Percentiles rank a stretch among this genome's conserved stretches.
These are phyloP conservation scores for Auricularia heimuer DNA, from an alignment of 768 basidiomycete species.

Conservation along the genomic window DNA sequence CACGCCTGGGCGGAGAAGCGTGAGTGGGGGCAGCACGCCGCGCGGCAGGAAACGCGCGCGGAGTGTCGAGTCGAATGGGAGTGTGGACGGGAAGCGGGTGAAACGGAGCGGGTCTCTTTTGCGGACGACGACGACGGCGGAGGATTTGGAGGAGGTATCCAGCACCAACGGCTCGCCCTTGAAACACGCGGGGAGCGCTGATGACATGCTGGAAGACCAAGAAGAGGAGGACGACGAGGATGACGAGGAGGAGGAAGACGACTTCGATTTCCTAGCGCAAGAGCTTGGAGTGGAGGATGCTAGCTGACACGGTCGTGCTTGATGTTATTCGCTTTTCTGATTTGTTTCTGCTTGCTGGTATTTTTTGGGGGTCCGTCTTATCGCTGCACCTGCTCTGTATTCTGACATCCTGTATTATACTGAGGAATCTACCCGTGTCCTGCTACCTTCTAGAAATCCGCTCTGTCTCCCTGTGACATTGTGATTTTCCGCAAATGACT, in stretches of 20 bases:
- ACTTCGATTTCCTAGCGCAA: constrained; percentile 74
- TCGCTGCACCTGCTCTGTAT: no score
- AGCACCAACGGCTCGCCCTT: no score
- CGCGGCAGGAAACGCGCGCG: constrained; percentile 33
- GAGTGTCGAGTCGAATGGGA: constrained; percentile 20
- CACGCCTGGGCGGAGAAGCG: constrained; percentile 12
- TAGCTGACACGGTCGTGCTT: not conserved
- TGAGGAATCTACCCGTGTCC: no score
- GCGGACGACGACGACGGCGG: constrained; percentile 7
- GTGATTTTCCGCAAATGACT: no score
- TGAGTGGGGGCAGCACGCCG: constrained; percentile 30
- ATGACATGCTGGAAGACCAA: constrained; percentile 6
- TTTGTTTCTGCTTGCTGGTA: no score
- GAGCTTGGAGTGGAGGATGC: constrained; percentile 57
- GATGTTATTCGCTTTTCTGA: no score
- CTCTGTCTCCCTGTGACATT: no score
- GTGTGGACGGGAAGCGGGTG: constrained; percentile 15
- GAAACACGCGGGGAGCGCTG: no score
- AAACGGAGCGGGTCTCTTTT: constrained; percentile 6
- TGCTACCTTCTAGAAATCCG: no score
- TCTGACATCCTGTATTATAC: no score
- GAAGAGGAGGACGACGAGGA: constrained; percentile 25
- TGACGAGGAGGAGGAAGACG: constrained; percentile 44
- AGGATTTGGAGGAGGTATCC: not conserved
- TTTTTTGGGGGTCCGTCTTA: no score